phyloP scores from a whole-genome alignment of 306 rosid species.

The Prunus fruticosa region DNA sequence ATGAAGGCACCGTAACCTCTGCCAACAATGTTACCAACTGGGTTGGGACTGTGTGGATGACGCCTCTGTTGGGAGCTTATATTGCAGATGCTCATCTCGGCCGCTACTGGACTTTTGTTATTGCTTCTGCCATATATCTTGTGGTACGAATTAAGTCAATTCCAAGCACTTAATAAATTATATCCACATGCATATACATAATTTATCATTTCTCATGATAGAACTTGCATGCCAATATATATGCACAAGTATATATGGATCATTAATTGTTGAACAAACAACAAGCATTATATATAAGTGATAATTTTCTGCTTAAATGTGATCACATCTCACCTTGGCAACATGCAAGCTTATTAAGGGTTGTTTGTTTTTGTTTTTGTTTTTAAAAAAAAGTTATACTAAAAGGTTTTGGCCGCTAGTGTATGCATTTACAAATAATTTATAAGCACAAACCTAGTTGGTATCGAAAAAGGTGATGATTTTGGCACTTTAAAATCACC shows the following conservation, averaged over 20 bases:
- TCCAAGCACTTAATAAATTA: not conserved
- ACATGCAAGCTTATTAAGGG: too few species aligned
- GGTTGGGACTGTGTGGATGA: slow-evolving; percentile 61
- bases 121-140: slow-evolving; percentile 49
- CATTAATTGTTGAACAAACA: not conserved
- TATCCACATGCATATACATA: not conserved
- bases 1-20: slow-evolving; percentile 53
- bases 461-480: too few species aligned
- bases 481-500: too few species aligned
- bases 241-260: too few species aligned
- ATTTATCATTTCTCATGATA: not conserved
- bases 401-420: not conserved
- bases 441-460: too few species aligned
- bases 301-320: too few species aligned
- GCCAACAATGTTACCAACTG: slow-evolving; percentile 59
- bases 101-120: slow-evolving; percentile 55
- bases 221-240: too few species aligned
- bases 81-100: slow-evolving; percentile 16
- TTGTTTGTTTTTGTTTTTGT: too few species aligned
- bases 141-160: slow-evolving; percentile 26
- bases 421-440: not conserved
- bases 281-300: too few species aligned
- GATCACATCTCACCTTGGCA: too few species aligned
- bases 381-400: too few species aligned
- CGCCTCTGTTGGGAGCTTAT: slow-evolving; percentile 48